Base-by-base conservation (phyloP, 306 rosid genomes). In the Fagus sylvatica region DNA sequence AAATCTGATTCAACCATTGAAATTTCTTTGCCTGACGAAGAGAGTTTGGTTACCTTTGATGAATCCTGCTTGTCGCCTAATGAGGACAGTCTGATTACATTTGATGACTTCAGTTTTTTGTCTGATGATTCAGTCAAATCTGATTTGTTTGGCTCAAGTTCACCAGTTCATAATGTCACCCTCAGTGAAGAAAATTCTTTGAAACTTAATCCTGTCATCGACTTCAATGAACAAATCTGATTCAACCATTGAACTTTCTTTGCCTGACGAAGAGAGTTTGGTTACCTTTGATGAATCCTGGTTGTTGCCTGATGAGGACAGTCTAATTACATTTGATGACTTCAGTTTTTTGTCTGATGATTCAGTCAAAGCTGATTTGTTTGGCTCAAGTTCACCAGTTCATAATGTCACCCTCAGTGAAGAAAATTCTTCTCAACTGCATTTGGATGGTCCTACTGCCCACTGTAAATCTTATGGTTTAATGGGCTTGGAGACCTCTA, bases 231-330 rank as follows among this genome's bases (percentile, higher is more conserved):
- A 61, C n/a, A 10, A 51, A 46, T 79, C 86, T 36, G 59, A 43
- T 56, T 64, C 73, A 53, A 41, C 66, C 83, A 40, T 30, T 59
- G 85, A 82, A 71, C 41, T 83, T 78, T 48, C 71, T 67, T 81
- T 81, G 79, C 94, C 91, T 55, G 91, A 87, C 54, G 94, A 87
- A 81, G 91, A 90, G 54, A 90, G 90, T 72, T 80, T 90, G 56
- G 82, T 76, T 76, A 74, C 65, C 77, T 87, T 78, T 79, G 91
- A 89, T 19, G 87, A 73, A 72, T 72, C 78, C 76, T 55, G 76
- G 78, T 68, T 53, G 71, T 59, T 37, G 76, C 64, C 73, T 46
- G 85, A 87, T 34, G 74, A 43, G 72, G 75, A 59, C 71, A 74
- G 39, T 69, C 40, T 51, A 33, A 51, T 32, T 55, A 72, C 56